phyloP scores from a whole-genome alignment of 768 basidiomycete genomes.

The Naganishia friedmannii region DNA sequence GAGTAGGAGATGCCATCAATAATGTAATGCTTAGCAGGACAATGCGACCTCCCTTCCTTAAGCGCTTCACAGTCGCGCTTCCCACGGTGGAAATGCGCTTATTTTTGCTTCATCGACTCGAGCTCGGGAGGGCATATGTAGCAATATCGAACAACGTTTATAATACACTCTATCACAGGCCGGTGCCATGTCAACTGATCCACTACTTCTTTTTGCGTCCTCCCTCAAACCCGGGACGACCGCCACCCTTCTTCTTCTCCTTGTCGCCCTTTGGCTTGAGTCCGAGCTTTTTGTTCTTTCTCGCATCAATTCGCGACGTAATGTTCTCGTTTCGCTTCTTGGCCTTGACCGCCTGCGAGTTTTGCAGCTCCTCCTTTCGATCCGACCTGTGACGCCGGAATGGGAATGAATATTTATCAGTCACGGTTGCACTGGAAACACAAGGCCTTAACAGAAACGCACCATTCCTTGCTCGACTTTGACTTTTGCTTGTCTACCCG shows the following conservation, averaged over 20 bases:
- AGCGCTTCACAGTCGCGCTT: not conserved
- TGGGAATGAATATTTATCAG: not conserved
- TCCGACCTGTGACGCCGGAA: conserved; percentile 64
- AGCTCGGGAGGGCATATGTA: not conserved
- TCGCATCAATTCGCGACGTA: conserved; percentile 74
- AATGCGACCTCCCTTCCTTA: not conserved
- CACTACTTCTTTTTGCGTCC: conserved; percentile 10
- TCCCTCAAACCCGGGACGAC: conserved; percentile 28
- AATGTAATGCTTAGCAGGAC: not conserved
- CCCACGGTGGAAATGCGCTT: not conserved
- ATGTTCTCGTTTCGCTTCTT: conserved; percentile 92
- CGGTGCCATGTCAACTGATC: not conserved
- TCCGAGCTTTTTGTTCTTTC: conserved; percentile 63
- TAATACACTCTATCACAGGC: not conserved
- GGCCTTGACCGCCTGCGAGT: conserved; percentile 76
- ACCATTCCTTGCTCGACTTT: conserved; percentile 85
- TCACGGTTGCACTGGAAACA: not conserved
- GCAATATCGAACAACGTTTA: not conserved
- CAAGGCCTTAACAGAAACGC: conserved; percentile 44
- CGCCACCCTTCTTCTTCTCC: conserved; percentile 36
- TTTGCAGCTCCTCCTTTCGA: conserved; percentile 71
- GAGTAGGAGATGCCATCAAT: not conserved
- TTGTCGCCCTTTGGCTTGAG: conserved; percentile 55
- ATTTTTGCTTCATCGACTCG: not conserved
- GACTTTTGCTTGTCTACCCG: conserved; percentile 83